Conservation (phyloP, 139 green algal species). For the Chlamydomonas incerta region DNA sequence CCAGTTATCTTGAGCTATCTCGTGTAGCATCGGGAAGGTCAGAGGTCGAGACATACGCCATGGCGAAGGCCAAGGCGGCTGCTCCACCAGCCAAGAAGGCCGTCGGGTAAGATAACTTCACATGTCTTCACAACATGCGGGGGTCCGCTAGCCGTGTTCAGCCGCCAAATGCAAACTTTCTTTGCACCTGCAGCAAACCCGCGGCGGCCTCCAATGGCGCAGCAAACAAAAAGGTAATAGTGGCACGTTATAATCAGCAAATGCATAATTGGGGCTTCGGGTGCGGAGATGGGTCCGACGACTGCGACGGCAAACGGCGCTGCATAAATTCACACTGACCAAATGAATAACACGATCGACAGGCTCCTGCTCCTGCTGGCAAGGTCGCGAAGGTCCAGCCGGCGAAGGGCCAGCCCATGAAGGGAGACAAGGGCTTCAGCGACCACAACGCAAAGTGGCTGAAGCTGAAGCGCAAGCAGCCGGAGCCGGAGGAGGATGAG, state of each 20-base stretch:
- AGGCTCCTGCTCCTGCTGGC: neutral
- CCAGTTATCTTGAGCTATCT: no score
- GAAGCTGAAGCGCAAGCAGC: conserved; percentile 66
- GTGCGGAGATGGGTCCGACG: no score
- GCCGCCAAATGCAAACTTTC: neutral
- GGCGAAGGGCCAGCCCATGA: neutral
- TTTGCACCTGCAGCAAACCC: neutral
- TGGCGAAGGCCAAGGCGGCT: neutral
- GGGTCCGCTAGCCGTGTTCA: no score
- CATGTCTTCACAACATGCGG: no score
- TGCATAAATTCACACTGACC: no score
- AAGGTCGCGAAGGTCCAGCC: neutral
- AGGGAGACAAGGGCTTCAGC: conserved; percentile 63
- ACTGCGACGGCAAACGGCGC: no score
- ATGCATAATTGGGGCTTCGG: no score
- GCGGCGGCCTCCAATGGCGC: neutral
- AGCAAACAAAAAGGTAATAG: neutral
- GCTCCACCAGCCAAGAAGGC: neutral
- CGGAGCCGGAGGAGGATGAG: conserved; percentile 31
- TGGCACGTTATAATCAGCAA: no score
- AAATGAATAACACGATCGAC: no score
- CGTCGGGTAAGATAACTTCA: no score
- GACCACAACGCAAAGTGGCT: conserved; percentile 85
- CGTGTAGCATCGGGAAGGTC: no score
- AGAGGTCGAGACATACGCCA: neutral